Evolutionary conservation across 1,284 basidiomycete genomes (phyloP), one percentile per base, ranked within the genome.

Genomic region (Sporisorium exsertum): DNA sequence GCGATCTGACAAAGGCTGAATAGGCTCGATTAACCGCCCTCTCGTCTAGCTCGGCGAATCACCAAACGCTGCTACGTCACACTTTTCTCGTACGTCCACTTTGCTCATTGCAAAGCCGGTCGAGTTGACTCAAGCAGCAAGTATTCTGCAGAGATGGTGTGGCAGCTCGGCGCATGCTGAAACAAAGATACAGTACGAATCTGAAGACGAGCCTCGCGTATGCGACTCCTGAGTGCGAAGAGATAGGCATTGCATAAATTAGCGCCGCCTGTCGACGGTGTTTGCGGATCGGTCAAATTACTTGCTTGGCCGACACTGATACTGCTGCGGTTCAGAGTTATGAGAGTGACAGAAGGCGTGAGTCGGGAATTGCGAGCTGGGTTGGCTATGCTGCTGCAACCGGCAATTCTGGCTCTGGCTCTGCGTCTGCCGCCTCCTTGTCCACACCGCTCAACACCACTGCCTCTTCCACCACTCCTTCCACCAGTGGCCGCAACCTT

Each of bases 171-270:
- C 35, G 8, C 35, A 15, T 35, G 35, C 35, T 15, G 10, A n/a
- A 43, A 43, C 4, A 43, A 6, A 43, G n/a, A 20, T 43, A 20
- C n/a, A n/a, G n/a, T n/a, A n/a, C 9, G 40, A 43, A 50, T 32
- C 5, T 8, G 8, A 27, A 20, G 47, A 50, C 47, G 47, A 50
- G 47, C 47, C 47, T 50, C 47, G 47, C 27, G 27, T 50, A 50
- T 50, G 47, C 29, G 47, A 8, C 2, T n/a, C 3, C 18, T 26
- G 16, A 45, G 10, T 16, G 33, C 22, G 20, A 33, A 52, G 13
- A 52, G 51, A 52, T 37, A 52, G 33, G 51, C 51, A 26, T 52
- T 35, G 35, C 37, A 20, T 27, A 26, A 37, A 27, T 4, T 9
- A 47, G 12, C n/a, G 43, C 18, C 26, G 24, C 10, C n/a, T 47